Base-by-base conservation (phyloP, 1,284 basidiomycete species). In the Cutaneotrichosporon sp. region DNA sequence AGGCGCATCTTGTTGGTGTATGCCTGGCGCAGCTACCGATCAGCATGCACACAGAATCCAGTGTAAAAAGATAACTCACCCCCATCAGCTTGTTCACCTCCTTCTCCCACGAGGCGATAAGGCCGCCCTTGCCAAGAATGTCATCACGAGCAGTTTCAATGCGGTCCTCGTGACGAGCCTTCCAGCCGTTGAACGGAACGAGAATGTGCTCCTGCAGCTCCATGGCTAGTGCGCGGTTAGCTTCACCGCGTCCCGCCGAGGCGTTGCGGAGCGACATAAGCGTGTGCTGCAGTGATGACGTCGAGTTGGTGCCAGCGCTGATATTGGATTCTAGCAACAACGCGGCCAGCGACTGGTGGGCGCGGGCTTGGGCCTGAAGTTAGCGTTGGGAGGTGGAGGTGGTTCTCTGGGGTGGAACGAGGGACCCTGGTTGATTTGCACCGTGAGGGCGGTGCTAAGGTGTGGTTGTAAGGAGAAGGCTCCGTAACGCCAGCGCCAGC, bases 1-100 rank as follows among this genome's bases (percentile, higher is more conserved):
- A 85, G 84, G 59, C 90, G 86, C 0, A 86, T 87, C 80, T 92
- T 94, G 36, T 83, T 80, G n/a, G 90, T 76, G 73, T 94, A 94
- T 55, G 86, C 83, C 63, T 88, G 85, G 79, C 90, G 91, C 63
- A 92, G 80, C 77, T 89, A 10, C 18, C 31, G 56, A 50, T 61
- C 60, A 72, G 68, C 52, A 11, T n/a, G 42, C n/a, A n/a, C 36
- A 14, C 32, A 16, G 7, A 34, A 40, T 21, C 4, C 21, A 22
- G 18, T 32, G 51, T 53, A 14, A 53, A 9, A 53, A n/a, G 86
- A 81, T 4, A 18, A 70, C 76, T 68, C 65, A 77, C 73, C 18
- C 66, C 50, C 56, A 61, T 65, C 50, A 80, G 65, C 63, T 73
- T 75, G 42, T 74, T 69, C 6, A 73, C 76, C 26, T 78, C 76